Evolutionary conservation across 331 rosid genomes (phyloP).

Genomic region (Stylosanthes scabra): DNA sequence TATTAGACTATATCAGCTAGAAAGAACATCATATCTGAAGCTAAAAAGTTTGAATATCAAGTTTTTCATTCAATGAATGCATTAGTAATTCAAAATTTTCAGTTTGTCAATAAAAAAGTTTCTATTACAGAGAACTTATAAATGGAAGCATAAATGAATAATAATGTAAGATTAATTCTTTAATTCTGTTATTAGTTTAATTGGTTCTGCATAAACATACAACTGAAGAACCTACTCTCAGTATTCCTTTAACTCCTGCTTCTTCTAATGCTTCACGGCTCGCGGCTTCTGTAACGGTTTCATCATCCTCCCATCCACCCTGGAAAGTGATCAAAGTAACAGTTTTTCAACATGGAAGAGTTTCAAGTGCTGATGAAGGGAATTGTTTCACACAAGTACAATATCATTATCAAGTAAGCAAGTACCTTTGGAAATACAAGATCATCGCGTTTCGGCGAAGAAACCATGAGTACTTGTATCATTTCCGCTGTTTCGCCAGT

Average conservation of each 20-base stretch:
- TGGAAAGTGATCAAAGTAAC: slow-evolving; percentile 33
- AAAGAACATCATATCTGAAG: background rate
- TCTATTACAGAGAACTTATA: no score
- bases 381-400: background rate
- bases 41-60: background rate
- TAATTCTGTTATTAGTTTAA: slow-evolving; percentile 13
- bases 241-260: slow-evolving; percentile 87
- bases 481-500: slow-evolving; percentile 40
- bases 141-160: no score
- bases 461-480: slow-evolving; percentile 86
- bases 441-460: slow-evolving; percentile 86
- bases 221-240: slow-evolving; percentile 58
- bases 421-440: slow-evolving; percentile 80
- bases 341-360: no score
- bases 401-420: slow-evolving; percentile 31
- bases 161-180: background rate
- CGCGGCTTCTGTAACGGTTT: slow-evolving; percentile 80
- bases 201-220: background rate
- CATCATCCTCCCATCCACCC: slow-evolving; percentile 99
- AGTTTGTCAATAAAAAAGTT: no score
- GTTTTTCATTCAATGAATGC: no score
- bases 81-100: no score
- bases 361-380: slow-evolving; percentile 19
- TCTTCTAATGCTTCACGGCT: slow-evolving; percentile 92
- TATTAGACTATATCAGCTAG: no score